Base-by-base conservation (phyloP, 306 rosid species). In the Psophocarpus tetragonolobus region DNA sequence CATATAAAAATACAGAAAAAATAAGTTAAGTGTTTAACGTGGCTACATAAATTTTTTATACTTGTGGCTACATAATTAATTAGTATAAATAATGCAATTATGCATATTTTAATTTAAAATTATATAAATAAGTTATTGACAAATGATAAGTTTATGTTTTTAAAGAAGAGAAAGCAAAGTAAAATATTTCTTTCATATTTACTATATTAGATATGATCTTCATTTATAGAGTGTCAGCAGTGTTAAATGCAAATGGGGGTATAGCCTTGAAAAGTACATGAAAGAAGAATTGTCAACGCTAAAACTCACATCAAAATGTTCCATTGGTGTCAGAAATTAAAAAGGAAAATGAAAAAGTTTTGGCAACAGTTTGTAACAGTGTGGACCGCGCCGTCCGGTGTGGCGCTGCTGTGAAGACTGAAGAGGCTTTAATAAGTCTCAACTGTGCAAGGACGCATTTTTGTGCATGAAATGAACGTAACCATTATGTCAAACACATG, bases 361-460 rank as follows among this genome's bases (percentile, higher is more conserved):
- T 13, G 23, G 74, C 53, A 84, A 86, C 91, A 90, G 91, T 85
- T 21, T 38, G 63, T 64, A 86, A 86, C 91, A 90, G 94, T 87
- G 86, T 47, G 80, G 80, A 50, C 89, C 90, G 91, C 81, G 87
- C 83, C 85, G 91, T 85, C 82, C 86, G 76, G 77, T 54, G 27
- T 20, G 54, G 4, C 14, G 44, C 38, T 3, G 4, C 56, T 81
- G 75, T 60, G 23, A 6, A 50, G 57, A 50, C 24, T 18, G 77
- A 75, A 57, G 78, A 73, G 54, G n/a, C 24, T 68, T 66, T 13
- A 39, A 21, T 20, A 4, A 1, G 21, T 63, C n/a, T 17, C 2
- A 63, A 4, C 42, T 18, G 9, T 45, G n/a, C 39, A 27, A 68
- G 1, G n/a, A 36, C 48, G 23, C 50, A 41, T 26, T 15, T 42